These are phyloP conservation scores for Sugiyamaella japonica DNA, from an alignment of 1,139 yeast genomes.

Conservation along the genomic window DNA sequence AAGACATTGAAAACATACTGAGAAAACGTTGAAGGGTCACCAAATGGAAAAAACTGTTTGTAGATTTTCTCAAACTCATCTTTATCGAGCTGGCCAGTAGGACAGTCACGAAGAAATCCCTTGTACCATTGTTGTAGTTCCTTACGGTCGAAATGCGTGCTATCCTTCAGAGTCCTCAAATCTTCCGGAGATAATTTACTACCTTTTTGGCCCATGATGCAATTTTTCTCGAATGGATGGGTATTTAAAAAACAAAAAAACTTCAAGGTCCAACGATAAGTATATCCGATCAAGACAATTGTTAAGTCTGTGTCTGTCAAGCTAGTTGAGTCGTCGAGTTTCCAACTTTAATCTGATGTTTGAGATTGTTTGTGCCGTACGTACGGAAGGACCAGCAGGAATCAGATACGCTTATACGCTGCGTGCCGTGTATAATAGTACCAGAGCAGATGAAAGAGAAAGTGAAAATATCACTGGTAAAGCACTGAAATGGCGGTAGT, in stretches of 20 bases:
- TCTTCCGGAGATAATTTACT: slow-evolving; percentile 93
- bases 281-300: background rate
- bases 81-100: slow-evolving; percentile 81
- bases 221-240: background rate
- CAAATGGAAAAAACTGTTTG: slow-evolving; percentile 97
- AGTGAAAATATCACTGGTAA: background rate
- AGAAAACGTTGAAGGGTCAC: slow-evolving; percentile 92
- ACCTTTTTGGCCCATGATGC: slow-evolving; percentile 87
- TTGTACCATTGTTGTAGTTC: slow-evolving; percentile 98
- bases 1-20: slow-evolving; percentile 85
- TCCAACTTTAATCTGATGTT: background rate
- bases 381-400: background rate
- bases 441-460: too few species aligned
- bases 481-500: too few species aligned
- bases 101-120: slow-evolving; percentile 92
- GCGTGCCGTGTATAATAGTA: too few species aligned
- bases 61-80: slow-evolving; percentile 90
- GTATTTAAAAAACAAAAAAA: too few species aligned
- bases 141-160: slow-evolving; percentile 88
- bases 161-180: slow-evolving; percentile 73
- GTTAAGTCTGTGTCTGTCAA: background rate
- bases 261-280: too few species aligned
- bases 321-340: background rate
- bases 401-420: background rate
- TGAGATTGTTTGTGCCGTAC: background rate